Base-by-base conservation (phyloP, 108 stramenopile species). In the Cyclostephanos invisitatus region DNA sequence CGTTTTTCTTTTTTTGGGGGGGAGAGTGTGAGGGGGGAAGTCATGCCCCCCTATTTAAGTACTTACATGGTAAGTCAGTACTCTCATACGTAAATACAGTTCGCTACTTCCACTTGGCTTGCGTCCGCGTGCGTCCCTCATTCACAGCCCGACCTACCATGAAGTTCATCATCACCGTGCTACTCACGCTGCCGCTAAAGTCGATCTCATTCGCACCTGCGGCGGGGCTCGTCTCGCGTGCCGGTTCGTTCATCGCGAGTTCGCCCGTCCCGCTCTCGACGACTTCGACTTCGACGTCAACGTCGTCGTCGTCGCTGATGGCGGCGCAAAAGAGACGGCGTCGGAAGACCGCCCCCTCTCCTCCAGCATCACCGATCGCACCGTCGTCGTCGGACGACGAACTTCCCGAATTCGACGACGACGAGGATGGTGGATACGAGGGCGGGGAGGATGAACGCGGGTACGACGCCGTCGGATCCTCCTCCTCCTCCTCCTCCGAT, bases 371-470 rank as follows among this genome's bases (percentile, higher is more conserved):
- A 57, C 63, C 78, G 22, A 27, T 51, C 6, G n/a, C 56, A 10
- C 17, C 63, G 35, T 46, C 58, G 28, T 57, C 73, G 22, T 42
- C 47, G 20, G 21, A 35, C 14, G 76, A 76, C 37, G 89, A 88
- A 17, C 73, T 93, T 20, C 92, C 92, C 27, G 92, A 93, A 14
- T 93, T 93, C 76, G 89, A 91, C 47, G 36, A 88, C 40, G 85
- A 57, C 7, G 86, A 82, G 50, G 75, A 70, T 55, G 73, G 32
- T 5, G 78, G 84, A 24, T 65, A 46, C 14, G 54, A 20, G 58
- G 42, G 28, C 74, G 68, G 20, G 28, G 22, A 14, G 54, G 65
- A 21, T 8, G 25, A 36, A 50, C 42, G 79, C 55, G 81, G 83
- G 11, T 72, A 77, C 29, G 64, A 64, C 64, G 64, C 20, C 4